phyloP scores from a whole-genome alignment of 106 monocot genomes.

The Apostasia ramifera region DNA sequence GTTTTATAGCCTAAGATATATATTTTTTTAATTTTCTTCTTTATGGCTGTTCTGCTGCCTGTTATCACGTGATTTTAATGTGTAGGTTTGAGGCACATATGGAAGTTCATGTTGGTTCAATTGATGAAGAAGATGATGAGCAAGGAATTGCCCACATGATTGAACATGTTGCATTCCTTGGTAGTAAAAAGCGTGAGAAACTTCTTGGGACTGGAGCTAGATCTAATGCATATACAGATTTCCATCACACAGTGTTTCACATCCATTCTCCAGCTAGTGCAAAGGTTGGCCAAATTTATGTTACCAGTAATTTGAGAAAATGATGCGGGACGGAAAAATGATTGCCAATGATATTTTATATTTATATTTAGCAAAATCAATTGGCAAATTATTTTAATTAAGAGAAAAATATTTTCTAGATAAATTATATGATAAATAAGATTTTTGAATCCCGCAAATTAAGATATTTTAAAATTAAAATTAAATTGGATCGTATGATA shows the following conservation, averaged over 20 bases:
- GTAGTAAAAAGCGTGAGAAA: constrained; percentile 99
- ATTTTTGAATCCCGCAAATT: too few relatives aligned
- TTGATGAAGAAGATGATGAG: constrained; percentile 98
- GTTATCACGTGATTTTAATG: constrained; percentile 8
- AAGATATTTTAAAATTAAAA: too few relatives aligned
- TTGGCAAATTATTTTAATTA: too few relatives aligned
- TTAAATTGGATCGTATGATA: too few relatives aligned
- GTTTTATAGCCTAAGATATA: too few relatives aligned
- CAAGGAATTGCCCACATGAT: constrained; percentile 99
- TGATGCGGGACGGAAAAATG: too few relatives aligned
- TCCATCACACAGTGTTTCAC: constrained; percentile 98
- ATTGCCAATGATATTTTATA: too few relatives aligned
- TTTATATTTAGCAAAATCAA: too few relatives aligned
- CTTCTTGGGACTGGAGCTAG: constrained; percentile 98
- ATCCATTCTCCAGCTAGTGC: constrained; percentile 85
- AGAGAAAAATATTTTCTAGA: too few relatives aligned
- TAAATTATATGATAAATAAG: too few relatives aligned
- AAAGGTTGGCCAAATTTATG: constrained; percentile 42
- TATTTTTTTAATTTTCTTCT: constrained; percentile 2
- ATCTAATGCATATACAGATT: constrained; percentile 99
- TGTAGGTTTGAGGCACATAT: constrained; percentile 98
- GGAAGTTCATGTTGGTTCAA: constrained; percentile 99
- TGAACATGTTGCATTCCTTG: constrained; percentile 99
- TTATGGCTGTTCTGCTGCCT: neutral
- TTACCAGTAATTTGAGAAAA: neutral